Evolutionary conservation across 1,284 basidiomycete species (phyloP), one percentile per base, ranked within the genome.

Genomic region (Porogramme epimiltina): DNA sequence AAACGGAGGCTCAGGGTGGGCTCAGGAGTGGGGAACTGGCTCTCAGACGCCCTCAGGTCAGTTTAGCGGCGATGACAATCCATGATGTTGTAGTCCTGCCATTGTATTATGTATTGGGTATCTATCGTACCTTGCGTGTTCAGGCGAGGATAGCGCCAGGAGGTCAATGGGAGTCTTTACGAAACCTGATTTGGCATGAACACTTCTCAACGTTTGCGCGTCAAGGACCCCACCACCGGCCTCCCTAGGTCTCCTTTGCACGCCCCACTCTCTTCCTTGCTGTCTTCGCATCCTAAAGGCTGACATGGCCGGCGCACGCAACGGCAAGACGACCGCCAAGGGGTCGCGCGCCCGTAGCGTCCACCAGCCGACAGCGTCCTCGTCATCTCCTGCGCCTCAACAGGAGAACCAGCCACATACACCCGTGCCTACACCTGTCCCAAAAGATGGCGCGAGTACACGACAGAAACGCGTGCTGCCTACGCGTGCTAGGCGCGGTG

Each of bases 401-500:
- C 47, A 45, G 31, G 36, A 36, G 26, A 37, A 36, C 45, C 41
- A 42, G 31, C 53, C 56, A 34, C 54, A 55, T 26, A 33, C 52
- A n/a, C 28, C 56, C n/a, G 46, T 59, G 43, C 55, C 52, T 16
- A 51, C 50, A 15, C 45, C 60, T 8, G 51, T 59, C 34, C 52
- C 58, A n/a, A 66, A 58, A 49, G 45, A 53, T 4, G 58, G 58
- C 31, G 50, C 63, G 40, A 62, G 63, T 54, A 63, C 63, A 24
- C 65, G 67, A 49, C 84, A 84, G 67, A 88, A 87, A 70, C 84
- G 92, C 68, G 85, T 93, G 40, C 73, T 91, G 47, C 91, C 91
- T 28, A 82, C 88, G 65, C 82, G 92, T 60, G 81, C 87, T 49
- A 79, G 90, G 59, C 81, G 91, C 52, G 87, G 89, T 45, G 89